A percentile compares a stretch with the other conserved stretches of the same genome.
phyloP scores from a whole-genome alignment of 371 early-diverging fungal genomes.

The Zychaea mexicana region DNA sequence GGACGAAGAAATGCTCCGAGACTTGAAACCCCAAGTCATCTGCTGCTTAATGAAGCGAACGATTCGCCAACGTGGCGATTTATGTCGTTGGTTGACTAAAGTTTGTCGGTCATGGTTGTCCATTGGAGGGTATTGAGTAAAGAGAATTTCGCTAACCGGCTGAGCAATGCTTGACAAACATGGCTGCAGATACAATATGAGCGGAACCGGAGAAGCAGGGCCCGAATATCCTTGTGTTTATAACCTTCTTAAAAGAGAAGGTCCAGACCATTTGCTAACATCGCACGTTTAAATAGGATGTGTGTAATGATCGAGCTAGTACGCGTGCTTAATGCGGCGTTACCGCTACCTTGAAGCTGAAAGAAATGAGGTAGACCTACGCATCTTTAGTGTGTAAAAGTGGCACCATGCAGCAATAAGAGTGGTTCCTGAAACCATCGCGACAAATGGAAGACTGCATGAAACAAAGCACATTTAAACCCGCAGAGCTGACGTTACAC shows the following conservation, averaged over 20 bases:
- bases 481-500: neutral
- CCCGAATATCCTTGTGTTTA: neutral
- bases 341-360: neutral
- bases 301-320: neutral
- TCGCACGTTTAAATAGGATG: too few species aligned
- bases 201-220: neutral
- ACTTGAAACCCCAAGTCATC: neutral
- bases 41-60: neutral
- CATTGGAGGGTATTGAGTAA: neutral
- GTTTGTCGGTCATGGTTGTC: neutral
- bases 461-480: too few species aligned
- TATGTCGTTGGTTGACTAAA: neutral
- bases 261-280: neutral
- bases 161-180: neutral
- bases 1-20: constrained; percentile 2
- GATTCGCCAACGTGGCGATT: neutral
- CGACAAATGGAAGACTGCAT: neutral
- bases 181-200: neutral
- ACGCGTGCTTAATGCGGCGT: too few species aligned
- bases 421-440: neutral
- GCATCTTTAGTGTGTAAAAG: too few species aligned
- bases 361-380: neutral
- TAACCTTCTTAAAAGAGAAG: neutral
- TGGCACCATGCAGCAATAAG: too few species aligned
- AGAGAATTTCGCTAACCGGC: neutral